Evolutionary conservation across 2,329 filamentous ascomycete species (phyloP).

Genomic region (Sclerotinia sclerotiorum): DNA sequence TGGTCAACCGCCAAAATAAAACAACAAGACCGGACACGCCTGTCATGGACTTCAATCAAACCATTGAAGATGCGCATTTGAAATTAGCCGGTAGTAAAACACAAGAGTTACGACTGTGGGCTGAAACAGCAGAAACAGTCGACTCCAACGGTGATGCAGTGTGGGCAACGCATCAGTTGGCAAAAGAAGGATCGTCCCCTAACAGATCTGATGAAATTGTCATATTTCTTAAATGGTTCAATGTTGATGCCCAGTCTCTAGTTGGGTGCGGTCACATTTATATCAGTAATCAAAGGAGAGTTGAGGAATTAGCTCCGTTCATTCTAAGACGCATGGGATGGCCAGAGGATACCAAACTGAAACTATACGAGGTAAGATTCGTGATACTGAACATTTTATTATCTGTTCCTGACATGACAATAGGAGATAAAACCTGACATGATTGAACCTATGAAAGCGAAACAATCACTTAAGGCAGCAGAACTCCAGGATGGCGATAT

Average conservation of each 20-base stretch:
- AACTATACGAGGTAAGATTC: constrained; percentile 70
- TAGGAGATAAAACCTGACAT: constrained; percentile 95
- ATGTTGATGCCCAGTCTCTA: constrained; percentile 72
- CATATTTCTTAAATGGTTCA: constrained; percentile 90
- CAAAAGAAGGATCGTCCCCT: constrained; percentile 55
- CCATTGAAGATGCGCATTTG: constrained; percentile 70
- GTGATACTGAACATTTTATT: background rate
- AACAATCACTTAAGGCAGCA: constrained; percentile 82
- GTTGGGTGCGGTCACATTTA: constrained; percentile 81
- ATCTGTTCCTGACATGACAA: constrained; percentile 31
- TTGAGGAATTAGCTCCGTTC: constrained; percentile 74
- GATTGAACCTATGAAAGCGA: constrained; percentile 92
- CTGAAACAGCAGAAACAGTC: constrained; percentile 71
- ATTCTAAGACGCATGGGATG: constrained; percentile 86
- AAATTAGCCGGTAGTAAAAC: constrained; percentile 68
- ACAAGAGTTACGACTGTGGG: constrained; percentile 75
- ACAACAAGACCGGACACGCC: constrained; percentile 89
- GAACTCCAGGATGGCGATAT: constrained; percentile 98
- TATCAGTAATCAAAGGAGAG: constrained; percentile 82
- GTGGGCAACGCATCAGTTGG: constrained; percentile 66
- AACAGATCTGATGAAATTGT: constrained; percentile 66
- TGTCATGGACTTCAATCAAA: constrained; percentile 74
- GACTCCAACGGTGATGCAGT: constrained; percentile 65
- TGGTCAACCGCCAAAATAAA: constrained; percentile 99
- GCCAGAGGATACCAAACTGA: constrained; percentile 69